A percentile compares a stretch with the other conserved stretches of the same genome.
These are phyloP conservation scores for Nadsonia fulvescens DNA, from an alignment of 805 yeast species.

Conservation along the genomic window DNA sequence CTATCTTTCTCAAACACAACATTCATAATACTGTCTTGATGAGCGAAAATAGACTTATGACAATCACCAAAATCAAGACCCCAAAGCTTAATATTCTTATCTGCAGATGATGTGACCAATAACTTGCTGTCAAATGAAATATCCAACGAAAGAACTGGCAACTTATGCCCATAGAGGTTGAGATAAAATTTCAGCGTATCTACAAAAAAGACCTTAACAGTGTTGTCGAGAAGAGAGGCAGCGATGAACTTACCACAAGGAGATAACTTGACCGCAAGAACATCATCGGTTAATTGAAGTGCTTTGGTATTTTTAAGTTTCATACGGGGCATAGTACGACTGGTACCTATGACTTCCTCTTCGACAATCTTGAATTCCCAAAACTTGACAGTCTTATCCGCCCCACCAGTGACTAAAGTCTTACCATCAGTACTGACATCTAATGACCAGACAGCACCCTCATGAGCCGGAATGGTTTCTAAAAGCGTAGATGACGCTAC, in stretches of 20 bases:
- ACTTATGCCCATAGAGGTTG: slow-evolving; percentile 86
- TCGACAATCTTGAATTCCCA: slow-evolving; percentile 63
- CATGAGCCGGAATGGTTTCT: slow-evolving; percentile 52
- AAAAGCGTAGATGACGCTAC: slow-evolving; percentile 64
- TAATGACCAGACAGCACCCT: slow-evolving; percentile 76
- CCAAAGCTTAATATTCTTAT: slow-evolving; percentile 94
- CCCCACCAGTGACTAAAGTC: slow-evolving; percentile 76
- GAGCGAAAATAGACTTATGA: slow-evolving; percentile 91
- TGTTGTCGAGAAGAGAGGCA: slow-evolving; percentile 72
- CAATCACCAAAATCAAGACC: slow-evolving; percentile 98
- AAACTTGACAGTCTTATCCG: slow-evolving; percentile 76
- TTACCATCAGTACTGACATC: slow-evolving; percentile 78
- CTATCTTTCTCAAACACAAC: slow-evolving; percentile 71
- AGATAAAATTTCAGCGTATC: slow-evolving; percentile 78
- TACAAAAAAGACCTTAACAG: slow-evolving; percentile 84
- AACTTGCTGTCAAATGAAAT: slow-evolving; percentile 78
- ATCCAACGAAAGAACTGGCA: slow-evolving; percentile 86
- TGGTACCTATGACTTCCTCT: slow-evolving; percentile 57
- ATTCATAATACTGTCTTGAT: slow-evolving; percentile 86
- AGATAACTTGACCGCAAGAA: slow-evolving; percentile 60
- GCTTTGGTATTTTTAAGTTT: slow-evolving; percentile 59
- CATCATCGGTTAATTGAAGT: slow-evolving; percentile 72
- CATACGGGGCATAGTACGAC: slow-evolving; percentile 31
- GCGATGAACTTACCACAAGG: slow-evolving; percentile 67
- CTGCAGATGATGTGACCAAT: slow-evolving; percentile 87